phyloP scores from a whole-genome alignment of 2,329 filamentous ascomycete species.

The Pseudopyrenochaeta lycopersici region DNA sequence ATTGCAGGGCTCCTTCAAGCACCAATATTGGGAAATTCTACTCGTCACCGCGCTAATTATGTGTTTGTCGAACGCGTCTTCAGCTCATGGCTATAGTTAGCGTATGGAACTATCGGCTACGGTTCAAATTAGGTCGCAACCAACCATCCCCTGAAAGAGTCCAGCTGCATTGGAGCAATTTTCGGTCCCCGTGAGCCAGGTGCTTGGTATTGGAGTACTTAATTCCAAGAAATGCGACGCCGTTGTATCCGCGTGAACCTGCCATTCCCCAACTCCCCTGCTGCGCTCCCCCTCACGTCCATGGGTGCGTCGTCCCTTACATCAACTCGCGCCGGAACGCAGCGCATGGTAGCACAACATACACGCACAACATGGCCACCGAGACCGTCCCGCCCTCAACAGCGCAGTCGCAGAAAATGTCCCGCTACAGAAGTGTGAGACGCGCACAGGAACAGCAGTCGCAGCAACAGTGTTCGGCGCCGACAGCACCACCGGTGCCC shows the following conservation, averaged over 20 bases:
- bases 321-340: conserved; percentile 28
- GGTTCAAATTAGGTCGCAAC: conserved; percentile 10
- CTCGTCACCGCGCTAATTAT: conserved; percentile 1
- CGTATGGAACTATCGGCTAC: conserved; percentile 9
- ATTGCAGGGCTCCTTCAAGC: conserved; percentile 4
- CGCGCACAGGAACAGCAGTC: conserved; percentile 51
- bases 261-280: conserved; percentile 21
- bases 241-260: conserved; percentile 34
- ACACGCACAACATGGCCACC: conserved; percentile 42
- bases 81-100: conserved; percentile 16
- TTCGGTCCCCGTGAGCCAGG: conserved; percentile 9
- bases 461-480: conserved; percentile 22
- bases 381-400: conserved; percentile 36
- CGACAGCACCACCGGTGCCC: conserved; percentile 10
- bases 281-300: conserved; percentile 19
- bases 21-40: not conserved
- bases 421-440: conserved; percentile 67
- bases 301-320: conserved; percentile 26
- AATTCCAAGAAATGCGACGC: conserved; percentile 19
- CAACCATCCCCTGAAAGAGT: conserved; percentile 15
- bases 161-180: conserved; percentile 10
- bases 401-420: conserved; percentile 56
- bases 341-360: conserved; percentile 28
- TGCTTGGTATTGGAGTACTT: conserved; percentile 21
- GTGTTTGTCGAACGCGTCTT: conserved; percentile 1